These are phyloP conservation scores for Thozetella sp. DNA, from an alignment of 495 filamentous ascomycete species.

Conservation along the genomic window DNA sequence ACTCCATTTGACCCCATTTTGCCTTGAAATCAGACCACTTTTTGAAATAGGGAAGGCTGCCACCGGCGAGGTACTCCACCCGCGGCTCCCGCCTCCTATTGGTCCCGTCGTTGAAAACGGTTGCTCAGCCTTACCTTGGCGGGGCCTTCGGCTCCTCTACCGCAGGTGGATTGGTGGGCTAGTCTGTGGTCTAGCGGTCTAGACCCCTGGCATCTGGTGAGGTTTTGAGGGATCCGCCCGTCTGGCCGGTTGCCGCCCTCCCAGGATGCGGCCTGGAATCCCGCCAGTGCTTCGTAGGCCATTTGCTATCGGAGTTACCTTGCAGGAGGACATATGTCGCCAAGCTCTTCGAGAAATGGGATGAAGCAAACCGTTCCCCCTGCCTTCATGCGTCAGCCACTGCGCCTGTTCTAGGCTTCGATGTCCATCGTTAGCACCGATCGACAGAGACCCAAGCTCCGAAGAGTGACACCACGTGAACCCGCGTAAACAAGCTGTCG, in stretches of 20 bases:
- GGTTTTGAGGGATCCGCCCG: neutral
- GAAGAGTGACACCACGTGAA: too few relatives aligned
- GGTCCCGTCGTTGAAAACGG: neutral
- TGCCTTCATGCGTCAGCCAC: neutral
- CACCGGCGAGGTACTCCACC: neutral
- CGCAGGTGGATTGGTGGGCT: neutral
- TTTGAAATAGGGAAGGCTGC: constrained; percentile 1
- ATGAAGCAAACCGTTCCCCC: neutral
- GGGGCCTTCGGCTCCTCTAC: neutral
- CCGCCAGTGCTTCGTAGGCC: too few relatives aligned
- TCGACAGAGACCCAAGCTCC: too few relatives aligned
- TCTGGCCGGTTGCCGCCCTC: neutral
- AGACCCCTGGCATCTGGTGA: neutral
- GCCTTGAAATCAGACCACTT: constrained; percentile 3
- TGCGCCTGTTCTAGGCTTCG: too few relatives aligned
- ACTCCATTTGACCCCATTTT: constrained; percentile 2
- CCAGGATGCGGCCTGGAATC: neutral
- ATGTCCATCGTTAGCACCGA: too few relatives aligned
- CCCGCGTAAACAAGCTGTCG: too few relatives aligned
- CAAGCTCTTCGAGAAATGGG: neutral
- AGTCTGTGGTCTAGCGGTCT: neutral
- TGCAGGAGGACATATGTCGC: too few relatives aligned
- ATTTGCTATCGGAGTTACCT: too few relatives aligned
- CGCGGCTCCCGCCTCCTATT: neutral
- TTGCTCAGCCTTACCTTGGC: neutral